These are phyloP conservation scores for Globisporangium cylindrosporum DNA, from an alignment of 352 stramenopile species.

Conservation along the genomic window DNA sequence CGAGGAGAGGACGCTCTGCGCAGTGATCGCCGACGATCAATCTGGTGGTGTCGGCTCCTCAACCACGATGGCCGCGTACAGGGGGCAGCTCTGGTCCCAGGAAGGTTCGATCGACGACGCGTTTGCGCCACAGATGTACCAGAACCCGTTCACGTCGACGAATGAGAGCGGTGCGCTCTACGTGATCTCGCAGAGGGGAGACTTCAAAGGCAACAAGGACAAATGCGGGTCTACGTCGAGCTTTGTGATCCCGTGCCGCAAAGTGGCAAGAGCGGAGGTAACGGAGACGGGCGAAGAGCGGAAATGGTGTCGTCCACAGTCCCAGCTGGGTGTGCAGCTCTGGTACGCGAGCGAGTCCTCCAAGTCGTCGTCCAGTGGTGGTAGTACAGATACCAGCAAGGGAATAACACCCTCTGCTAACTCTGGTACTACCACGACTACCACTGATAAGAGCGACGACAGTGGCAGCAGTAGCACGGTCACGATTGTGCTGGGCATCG, in stretches of 20 bases:
- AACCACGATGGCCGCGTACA: slow-evolving; percentile 5
- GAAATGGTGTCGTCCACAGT: slow-evolving; percentile 33
- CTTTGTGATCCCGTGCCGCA: slow-evolving; percentile 31
- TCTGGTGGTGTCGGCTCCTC: neutral
- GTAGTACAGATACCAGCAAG: neutral
- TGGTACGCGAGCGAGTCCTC: slow-evolving; percentile 25
- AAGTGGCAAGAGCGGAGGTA: slow-evolving; percentile 13
- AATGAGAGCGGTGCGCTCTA: slow-evolving; percentile 12
- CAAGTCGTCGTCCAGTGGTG: neutral
- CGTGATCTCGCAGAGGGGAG: slow-evolving; percentile 1
- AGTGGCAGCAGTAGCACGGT: slow-evolving; percentile 16
- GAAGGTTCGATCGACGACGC: slow-evolving; percentile 29
- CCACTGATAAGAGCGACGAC: neutral
- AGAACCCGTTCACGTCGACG: slow-evolving; percentile 15
- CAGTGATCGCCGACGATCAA: slow-evolving; percentile 2
- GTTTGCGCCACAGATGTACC: slow-evolving; percentile 34
- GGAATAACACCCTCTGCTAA: too few relatives aligned
- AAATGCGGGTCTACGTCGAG: slow-evolving; percentile 17
- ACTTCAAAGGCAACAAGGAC: slow-evolving; percentile 6
- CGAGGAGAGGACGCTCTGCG: slow-evolving; percentile 21
- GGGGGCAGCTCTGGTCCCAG: slow-evolving; percentile 19
- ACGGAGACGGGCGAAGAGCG: slow-evolving; percentile 15
- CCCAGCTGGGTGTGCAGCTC: slow-evolving; percentile 22
- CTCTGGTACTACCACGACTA: neutral
- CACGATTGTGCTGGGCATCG: slow-evolving; percentile 21